Evolutionary conservation across 129 eudicot species (phyloP).

Genomic region (Solidago caesia): DNA sequence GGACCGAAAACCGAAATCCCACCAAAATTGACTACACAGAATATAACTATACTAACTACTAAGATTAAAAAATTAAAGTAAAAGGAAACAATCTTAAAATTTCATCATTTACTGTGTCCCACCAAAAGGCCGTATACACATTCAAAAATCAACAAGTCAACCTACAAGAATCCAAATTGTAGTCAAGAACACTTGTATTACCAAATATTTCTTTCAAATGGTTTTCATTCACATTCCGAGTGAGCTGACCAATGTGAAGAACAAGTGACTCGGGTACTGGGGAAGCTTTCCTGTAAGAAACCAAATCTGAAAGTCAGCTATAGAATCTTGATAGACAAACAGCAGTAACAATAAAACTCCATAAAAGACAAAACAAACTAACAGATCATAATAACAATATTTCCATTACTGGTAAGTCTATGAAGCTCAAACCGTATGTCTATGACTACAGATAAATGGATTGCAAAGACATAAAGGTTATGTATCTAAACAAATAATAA

Average conservation of each 20-base stretch:
- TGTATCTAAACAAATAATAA: not conserved
- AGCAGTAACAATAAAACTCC: conserved; percentile 1
- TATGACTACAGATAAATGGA: not conserved
- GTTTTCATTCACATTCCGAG: conserved; percentile 87
- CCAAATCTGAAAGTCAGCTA: no score
- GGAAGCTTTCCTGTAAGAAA: conserved; percentile 66
- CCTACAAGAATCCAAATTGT: not conserved
- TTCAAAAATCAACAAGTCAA: not conserved
- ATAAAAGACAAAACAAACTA: not conserved
- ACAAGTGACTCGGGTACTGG: conserved; percentile 77
- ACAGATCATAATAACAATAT: not conserved
- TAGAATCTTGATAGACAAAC: not conserved
- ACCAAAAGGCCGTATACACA: no score
- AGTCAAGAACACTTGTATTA: conserved; percentile 26
- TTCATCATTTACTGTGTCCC: no score
- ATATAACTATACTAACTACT: no score
- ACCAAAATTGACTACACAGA: no score
- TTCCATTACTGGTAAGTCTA: not conserved
- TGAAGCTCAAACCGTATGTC: not conserved
- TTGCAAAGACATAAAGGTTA: not conserved
- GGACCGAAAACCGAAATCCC: no score
- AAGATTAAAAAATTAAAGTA: no score
- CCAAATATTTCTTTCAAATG: conserved; percentile 92
- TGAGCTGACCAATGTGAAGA: conserved; percentile 85
- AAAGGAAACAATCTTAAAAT: no score